These are phyloP conservation scores for Onygena corvina DNA, from an alignment of 2,329 filamentous ascomycete species.

Conservation along the genomic window DNA sequence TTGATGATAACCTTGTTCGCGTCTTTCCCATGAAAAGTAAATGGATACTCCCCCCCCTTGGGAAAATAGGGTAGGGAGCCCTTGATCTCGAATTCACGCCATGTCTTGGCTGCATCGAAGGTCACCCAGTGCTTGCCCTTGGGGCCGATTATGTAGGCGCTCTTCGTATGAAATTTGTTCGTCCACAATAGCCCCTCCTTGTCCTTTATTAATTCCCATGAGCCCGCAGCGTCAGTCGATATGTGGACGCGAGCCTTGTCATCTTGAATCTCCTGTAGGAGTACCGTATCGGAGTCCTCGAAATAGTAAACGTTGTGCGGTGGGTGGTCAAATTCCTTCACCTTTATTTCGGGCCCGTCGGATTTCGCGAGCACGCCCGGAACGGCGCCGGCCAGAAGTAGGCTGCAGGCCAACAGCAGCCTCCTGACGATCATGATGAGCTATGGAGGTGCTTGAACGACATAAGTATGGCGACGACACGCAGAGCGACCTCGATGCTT, in stretches of 20 bases:
- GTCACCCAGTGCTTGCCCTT: slow-evolving; percentile 68
- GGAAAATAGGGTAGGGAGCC: slow-evolving; percentile 19
- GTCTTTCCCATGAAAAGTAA: slow-evolving; percentile 75
- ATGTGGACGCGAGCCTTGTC: slow-evolving; percentile 56
- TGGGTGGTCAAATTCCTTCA: slow-evolving; percentile 52
- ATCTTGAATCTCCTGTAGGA: slow-evolving; percentile 55
- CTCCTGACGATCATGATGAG: slow-evolving; percentile 31
- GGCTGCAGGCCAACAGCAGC: slow-evolving; percentile 38
- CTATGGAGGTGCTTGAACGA: not conserved
- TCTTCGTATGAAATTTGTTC: slow-evolving; percentile 65
- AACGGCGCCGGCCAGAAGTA: slow-evolving; percentile 39
- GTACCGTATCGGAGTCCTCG: slow-evolving; percentile 68
- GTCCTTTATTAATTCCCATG: slow-evolving; percentile 51
- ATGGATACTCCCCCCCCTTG: slow-evolving; percentile 33
- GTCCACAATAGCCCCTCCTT: slow-evolving; percentile 51
- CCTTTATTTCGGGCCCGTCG: slow-evolving; percentile 53
- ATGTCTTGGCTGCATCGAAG: slow-evolving; percentile 66
- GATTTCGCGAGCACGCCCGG: slow-evolving; percentile 35
- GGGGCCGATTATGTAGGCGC: slow-evolving; percentile 67
- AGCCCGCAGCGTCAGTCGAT: slow-evolving; percentile 66
- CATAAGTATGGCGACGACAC: not conserved
- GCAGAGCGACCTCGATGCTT: not conserved
- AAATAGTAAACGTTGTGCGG: slow-evolving; percentile 75
- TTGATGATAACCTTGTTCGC: slow-evolving; percentile 78
- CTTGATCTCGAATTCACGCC: slow-evolving; percentile 59